A percentile compares a stretch with the other conserved stretches of the same genome.
Conservation (phyloP, 1,284 basidiomycete species). For the Ganoderma multipileum region DNA sequence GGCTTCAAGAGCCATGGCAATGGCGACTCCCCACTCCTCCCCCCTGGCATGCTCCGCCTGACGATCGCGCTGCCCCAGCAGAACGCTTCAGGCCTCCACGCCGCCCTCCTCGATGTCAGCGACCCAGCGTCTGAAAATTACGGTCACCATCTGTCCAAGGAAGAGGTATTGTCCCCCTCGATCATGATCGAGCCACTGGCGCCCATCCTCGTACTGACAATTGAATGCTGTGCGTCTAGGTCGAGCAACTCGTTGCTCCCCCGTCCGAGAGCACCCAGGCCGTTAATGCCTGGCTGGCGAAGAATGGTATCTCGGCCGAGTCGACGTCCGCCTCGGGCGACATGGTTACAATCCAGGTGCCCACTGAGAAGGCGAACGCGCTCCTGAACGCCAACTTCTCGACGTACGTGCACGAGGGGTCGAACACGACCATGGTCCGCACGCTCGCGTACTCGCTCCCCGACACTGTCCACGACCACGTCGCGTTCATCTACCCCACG, state of each 20-base stretch:
- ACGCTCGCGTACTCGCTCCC: conserved; percentile 51
- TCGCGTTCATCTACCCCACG: conserved; percentile 49
- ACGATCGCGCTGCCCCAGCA: conserved; percentile 36
- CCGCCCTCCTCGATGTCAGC: conserved; percentile 32
- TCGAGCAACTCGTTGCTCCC: conserved; percentile 45
- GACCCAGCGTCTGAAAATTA: conserved; percentile 31
- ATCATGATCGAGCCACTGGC: neutral
- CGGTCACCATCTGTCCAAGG: conserved; percentile 31
- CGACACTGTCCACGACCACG: conserved; percentile 40
- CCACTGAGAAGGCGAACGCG: conserved; percentile 43
- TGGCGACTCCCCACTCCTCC: conserved; percentile 12
- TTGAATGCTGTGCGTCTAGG: conserved; percentile 36
- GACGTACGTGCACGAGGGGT: conserved; percentile 44
- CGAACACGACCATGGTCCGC: conserved; percentile 41
- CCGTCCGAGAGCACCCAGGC: conserved; percentile 41
- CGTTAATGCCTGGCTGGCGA: conserved; percentile 46
- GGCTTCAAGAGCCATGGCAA: conserved; percentile 24
- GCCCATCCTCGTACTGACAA: neutral
- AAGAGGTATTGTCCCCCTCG: conserved; percentile 15
- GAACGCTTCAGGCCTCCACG: conserved; percentile 32
- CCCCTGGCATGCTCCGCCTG: conserved; percentile 29
- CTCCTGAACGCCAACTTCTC: conserved; percentile 47
- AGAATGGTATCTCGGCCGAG: conserved; percentile 42
- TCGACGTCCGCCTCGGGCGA: conserved; percentile 39
- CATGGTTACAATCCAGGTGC: conserved; percentile 31